Evolutionary conservation across 2,329 filamentous ascomycete genomes (phyloP).

Genomic region (Fusarium paranaense): DNA sequence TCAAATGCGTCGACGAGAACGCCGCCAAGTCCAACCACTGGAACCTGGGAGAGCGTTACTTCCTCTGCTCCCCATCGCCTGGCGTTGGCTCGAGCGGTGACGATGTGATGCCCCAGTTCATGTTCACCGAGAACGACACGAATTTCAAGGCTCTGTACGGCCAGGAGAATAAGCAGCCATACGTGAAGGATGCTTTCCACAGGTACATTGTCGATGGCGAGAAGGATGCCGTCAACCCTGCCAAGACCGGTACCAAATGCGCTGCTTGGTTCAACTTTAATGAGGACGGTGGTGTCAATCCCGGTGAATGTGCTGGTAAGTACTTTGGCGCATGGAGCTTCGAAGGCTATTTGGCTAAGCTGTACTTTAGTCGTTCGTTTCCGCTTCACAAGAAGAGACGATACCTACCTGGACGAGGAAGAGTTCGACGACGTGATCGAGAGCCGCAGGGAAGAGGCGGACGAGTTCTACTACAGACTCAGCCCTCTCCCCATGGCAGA

Average conservation of each 20-base stretch:
- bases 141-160: conserved; percentile 84
- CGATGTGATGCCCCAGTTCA: conserved; percentile 84
- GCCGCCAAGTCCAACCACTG: conserved; percentile 82
- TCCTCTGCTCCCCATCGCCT: conserved; percentile 89
- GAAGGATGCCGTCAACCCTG: conserved; percentile 84
- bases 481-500: conserved; percentile 94
- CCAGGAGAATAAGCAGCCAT: conserved; percentile 81
- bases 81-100: conserved; percentile 82
- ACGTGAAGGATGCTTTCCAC: conserved; percentile 97
- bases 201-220: conserved; percentile 85
- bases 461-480: conserved; percentile 95
- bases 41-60: conserved; percentile 84
- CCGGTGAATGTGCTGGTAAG: conserved; percentile 90
- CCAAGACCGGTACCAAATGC: conserved; percentile 84
- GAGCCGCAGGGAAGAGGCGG: conserved; percentile 85
- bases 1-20: conserved; percentile 73
- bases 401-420: conserved; percentile 90
- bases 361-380: conserved; percentile 80
- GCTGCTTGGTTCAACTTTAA: conserved; percentile 95
- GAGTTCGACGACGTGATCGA: conserved; percentile 92
- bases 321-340: conserved; percentile 50
- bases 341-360: not conserved
- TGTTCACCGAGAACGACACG: conserved; percentile 97
- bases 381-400: conserved; percentile 80
- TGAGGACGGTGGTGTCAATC: conserved; percentile 85